Base-by-base conservation (phyloP, 2,329 filamentous ascomycete genomes). In the Diaporthe aspalathi region DNA sequence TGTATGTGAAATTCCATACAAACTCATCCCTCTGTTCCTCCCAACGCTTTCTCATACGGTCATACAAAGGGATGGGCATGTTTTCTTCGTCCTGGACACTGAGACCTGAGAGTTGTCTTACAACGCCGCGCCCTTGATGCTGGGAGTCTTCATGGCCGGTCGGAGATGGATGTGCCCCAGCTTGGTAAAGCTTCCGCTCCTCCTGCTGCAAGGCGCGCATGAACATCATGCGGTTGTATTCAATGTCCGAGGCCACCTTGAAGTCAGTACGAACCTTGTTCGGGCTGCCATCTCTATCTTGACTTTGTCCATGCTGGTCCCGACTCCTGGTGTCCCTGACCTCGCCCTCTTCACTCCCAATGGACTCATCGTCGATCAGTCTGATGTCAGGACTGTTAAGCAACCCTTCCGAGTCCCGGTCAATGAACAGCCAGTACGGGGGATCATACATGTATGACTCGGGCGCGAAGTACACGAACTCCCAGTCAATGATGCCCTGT, bases 171-270 rank as follows among this genome's bases (percentile, higher is more conserved):
- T 40, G 5, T 40, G 20, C 38, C 32, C 32, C 20, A 9, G 22
- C 32, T 6, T 24, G 12, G 11, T 38, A 56, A 8, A 56, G n/a
- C 8, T 24, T 12, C 20, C 32, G 32, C 53, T 56, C 53, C 53
- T 56, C 20, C 20, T 24, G 53, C 53, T 40, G 32, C 53, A 56
- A 24, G 32, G 32, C 53, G 20, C 53, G 53, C 53, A 56, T 56
- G 32, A 56, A 38, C 4, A 56, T 8, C 11, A 6, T 16, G 14
- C 53, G 53, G 53, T 56, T 56, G n/a, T 24, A 1, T 56, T 56
- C 53, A n/a, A 56, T 6, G 11, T 56, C 53, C 11, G 38, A 2
- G 1, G 12, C 53, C 32, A 56, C 2, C 11, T 38, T n/a, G n/a
- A 56, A 56, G 20, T 56, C 53, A 2, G 5, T 22, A n/a, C 32